phyloP scores from a whole-genome alignment of 768 basidiomycete genomes.

The Daedaleopsis sinensis region DNA sequence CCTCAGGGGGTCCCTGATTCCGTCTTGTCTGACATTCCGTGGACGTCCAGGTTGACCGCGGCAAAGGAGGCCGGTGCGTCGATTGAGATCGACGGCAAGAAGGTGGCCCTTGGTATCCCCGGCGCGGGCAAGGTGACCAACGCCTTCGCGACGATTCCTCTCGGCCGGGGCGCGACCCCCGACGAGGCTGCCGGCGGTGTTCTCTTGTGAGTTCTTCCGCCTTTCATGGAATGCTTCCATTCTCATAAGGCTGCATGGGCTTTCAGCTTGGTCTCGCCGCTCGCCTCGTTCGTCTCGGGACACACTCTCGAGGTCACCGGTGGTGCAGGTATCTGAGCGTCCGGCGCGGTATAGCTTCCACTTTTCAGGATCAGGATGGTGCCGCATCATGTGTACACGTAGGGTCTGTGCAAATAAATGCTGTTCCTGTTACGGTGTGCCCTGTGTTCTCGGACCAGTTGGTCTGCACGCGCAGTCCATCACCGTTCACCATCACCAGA shows the following conservation, averaged over 20 bases:
- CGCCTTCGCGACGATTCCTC: conserved; percentile 57
- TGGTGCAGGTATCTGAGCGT: conserved; percentile 68
- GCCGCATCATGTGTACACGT: background rate
- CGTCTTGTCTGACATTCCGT: no score
- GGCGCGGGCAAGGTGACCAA: conserved; percentile 42
- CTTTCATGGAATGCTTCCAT: background rate
- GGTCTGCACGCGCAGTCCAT: no score
- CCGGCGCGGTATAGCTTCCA: background rate
- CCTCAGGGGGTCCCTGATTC: no score
- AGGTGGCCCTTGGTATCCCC: conserved; percentile 82
- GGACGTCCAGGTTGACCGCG: conserved; percentile 60
- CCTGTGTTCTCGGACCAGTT: no score
- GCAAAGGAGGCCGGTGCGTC: conserved; percentile 76
- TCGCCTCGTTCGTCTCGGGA: conserved; percentile 80
- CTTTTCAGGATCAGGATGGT: background rate
- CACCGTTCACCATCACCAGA: no score
- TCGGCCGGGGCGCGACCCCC: conserved; percentile 64
- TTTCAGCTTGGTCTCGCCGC: conserved; percentile 70
- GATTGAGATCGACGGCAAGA: conserved; percentile 83
- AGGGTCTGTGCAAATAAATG: background rate
- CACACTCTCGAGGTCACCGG: conserved; percentile 88
- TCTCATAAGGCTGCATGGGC: background rate
- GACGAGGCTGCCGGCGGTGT: conserved; percentile 79
- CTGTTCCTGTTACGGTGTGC: background rate
- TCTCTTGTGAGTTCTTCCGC: conserved; percentile 63